A percentile compares a stretch with the other conserved stretches of the same genome.
Conservation (phyloP, 164 flowering plant species). For the Aristolochia californica region DNA sequence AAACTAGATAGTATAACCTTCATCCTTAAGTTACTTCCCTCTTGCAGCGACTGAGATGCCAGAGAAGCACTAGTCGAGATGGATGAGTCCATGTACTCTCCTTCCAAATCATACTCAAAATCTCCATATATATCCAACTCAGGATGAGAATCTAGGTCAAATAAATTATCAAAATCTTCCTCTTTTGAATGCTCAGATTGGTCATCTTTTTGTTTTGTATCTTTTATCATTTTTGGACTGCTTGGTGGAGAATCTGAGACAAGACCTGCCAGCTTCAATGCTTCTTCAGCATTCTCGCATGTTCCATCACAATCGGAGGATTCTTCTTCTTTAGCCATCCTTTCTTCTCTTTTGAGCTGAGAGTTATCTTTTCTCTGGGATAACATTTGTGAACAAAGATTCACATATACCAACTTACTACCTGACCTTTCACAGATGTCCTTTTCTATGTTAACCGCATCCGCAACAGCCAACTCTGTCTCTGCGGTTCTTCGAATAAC, state of each 20-base stretch:
- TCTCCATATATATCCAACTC: constrained; percentile 88
- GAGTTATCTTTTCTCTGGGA: constrained; percentile 29
- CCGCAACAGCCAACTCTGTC: constrained; percentile 89
- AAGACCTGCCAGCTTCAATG: constrained; percentile 73
- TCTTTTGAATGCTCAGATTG: constrained; percentile 11
- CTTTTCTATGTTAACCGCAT: constrained; percentile 84
- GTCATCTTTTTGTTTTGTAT: constrained; percentile 13
- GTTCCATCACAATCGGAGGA: constrained; percentile 22
- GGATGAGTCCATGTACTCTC: constrained; percentile 41
- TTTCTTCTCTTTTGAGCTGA: constrained; percentile 18
- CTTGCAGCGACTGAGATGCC: constrained; percentile 28
- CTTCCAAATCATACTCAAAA: constrained; percentile 78
- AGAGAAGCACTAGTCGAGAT: constrained; percentile 15
- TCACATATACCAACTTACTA: constrained; percentile 76
- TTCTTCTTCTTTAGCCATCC: constrained; percentile 14
- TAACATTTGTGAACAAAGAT: constrained; percentile 77
- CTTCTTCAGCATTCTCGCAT: constrained; percentile 30
- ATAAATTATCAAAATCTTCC: constrained; percentile 39
- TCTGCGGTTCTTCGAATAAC: constrained; percentile 62
- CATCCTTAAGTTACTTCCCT: constrained; percentile 41
- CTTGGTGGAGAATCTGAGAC: constrained; percentile 73
- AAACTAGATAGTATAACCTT: constrained; percentile 64
- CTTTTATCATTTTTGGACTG: constrained; percentile 41
- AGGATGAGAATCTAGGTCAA: constrained; percentile 58
- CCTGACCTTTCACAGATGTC: constrained; percentile 64